A percentile compares a stretch with the other conserved stretches of the same genome.
These are phyloP conservation scores for Boletus speciosus DNA, from an alignment of 768 basidiomycete genomes.

Conservation along the genomic window DNA sequence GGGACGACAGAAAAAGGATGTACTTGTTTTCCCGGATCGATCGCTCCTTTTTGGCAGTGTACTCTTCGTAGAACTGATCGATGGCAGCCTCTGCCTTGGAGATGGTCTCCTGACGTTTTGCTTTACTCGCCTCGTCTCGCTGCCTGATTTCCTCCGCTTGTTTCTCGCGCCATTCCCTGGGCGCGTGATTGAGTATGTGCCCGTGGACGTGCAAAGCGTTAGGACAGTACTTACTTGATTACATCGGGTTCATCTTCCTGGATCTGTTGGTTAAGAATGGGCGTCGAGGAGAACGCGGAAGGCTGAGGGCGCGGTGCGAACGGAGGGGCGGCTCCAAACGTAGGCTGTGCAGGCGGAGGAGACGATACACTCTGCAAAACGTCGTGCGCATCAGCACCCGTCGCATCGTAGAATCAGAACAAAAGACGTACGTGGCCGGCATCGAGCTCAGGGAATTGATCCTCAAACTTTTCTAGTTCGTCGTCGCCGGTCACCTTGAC, in stretches of 20 bases:
- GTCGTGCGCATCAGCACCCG: conserved; percentile 1
- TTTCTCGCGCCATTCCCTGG: conserved; percentile 81
- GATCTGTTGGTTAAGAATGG: conserved; percentile 64
- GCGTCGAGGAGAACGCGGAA: conserved; percentile 66
- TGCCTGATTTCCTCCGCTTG: conserved; percentile 80
- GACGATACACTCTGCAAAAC: conserved; percentile 34
- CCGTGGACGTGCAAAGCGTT: neutral
- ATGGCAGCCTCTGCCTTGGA: conserved; percentile 81
- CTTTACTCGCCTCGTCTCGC: conserved; percentile 78
- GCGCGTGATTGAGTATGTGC: neutral
- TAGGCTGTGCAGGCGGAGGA: conserved; percentile 30
- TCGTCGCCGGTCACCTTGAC: conserved; percentile 85
- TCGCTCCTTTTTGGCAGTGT: conserved; percentile 84
- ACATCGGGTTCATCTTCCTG: conserved; percentile 83
- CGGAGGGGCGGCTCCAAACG: conserved; percentile 48
- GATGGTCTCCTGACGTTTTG: conserved; percentile 77
- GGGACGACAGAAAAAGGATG: neutral
- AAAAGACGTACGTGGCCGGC: conserved; percentile 38
- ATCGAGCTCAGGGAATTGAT: conserved; percentile 79
- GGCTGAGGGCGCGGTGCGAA: conserved; percentile 78
- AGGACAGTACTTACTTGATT: conserved; percentile 57
- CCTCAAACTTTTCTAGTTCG: conserved; percentile 82
- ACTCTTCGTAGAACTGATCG: conserved; percentile 87
- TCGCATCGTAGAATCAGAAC: neutral
- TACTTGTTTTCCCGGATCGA: conserved; percentile 96